Conservation (phyloP, 805 yeast genomes). For the Saturnispora quitensis region DNA sequence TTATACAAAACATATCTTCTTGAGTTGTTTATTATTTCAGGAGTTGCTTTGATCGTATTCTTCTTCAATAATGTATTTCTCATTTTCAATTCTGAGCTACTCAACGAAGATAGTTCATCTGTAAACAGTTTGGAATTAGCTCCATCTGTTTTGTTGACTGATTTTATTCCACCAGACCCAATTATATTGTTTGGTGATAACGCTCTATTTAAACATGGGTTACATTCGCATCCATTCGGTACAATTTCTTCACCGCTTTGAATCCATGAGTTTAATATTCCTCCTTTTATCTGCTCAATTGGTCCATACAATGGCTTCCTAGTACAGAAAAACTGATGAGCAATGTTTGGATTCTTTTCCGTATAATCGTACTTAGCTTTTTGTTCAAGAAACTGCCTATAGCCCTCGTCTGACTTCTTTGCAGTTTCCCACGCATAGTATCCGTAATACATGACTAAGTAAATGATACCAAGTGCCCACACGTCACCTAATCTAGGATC, state of each 20-base stretch:
- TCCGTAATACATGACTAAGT: conserved; percentile 51
- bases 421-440: conserved; percentile 31
- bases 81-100: not conserved
- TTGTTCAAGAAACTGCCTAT: conserved; percentile 34
- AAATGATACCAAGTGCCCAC: conserved; percentile 82
- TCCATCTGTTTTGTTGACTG: not conserved
- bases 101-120: not conserved
- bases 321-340: conserved; percentile 25
- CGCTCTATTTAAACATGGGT: conserved; percentile 7
- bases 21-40: conserved; percentile 27
- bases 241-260: conserved; percentile 11
- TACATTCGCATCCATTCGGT: conserved; percentile 9
- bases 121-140: not conserved
- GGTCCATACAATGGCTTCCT: conserved; percentile 37
- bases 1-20: conserved; percentile 44
- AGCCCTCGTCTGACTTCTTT: conserved; percentile 31
- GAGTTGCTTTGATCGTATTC: not conserved
- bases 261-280: conserved; percentile 17
- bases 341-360: conserved; percentile 19
- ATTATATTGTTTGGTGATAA: conserved; percentile 7
- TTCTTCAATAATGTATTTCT: not conserved
- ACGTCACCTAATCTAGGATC: conserved; percentile 78
- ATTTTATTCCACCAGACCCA: conserved; percentile 4
- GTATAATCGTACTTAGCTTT: conserved; percentile 33
- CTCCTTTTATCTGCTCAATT: conserved; percentile 43